Evolutionary conservation across 768 basidiomycete genomes (phyloP).

Genomic region (Pluteus cervinus): DNA sequence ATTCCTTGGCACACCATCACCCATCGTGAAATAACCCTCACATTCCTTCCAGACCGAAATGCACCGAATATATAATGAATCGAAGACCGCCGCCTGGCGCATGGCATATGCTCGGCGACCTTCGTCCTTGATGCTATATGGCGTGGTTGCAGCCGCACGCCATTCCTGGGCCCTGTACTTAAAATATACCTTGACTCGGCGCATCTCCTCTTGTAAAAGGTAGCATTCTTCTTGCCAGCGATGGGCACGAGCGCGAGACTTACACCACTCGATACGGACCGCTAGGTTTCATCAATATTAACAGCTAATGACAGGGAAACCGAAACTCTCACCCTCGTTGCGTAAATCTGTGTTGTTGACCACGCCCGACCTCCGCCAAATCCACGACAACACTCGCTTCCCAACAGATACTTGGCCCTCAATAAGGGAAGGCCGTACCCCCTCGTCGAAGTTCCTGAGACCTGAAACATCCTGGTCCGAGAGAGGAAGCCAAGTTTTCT

Average conservation of each 20-base stretch:
- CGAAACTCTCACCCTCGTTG: neutral
- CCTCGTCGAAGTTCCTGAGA: too few species aligned
- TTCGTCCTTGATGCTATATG: neutral
- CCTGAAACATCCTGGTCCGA: conserved; percentile 2
- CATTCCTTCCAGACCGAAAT: neutral
- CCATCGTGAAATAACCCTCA: too few species aligned
- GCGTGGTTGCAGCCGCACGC: neutral
- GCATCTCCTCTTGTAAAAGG: conserved; percentile 2
- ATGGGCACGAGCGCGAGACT: conserved; percentile 1
- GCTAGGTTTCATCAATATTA: too few species aligned
- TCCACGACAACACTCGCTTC: conserved; percentile 3
- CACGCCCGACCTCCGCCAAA: conserved; percentile 2
- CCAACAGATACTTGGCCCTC: too few species aligned
- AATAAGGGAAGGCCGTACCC: neutral
- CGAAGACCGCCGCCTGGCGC: neutral
- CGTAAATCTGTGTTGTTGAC: too few species aligned
- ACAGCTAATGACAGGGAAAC: too few species aligned
- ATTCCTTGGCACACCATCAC: too few species aligned
- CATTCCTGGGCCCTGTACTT: neutral
- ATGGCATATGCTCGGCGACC: neutral
- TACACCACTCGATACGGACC: conserved; percentile 1
- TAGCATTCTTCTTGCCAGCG: conserved; percentile 5
- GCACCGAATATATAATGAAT: neutral
- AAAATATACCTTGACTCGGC: neutral
- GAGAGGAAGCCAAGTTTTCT: neutral